Evolutionary conservation across 2,329 filamentous ascomycete genomes (phyloP).

Genomic region (Davidsoniella australis): DNA sequence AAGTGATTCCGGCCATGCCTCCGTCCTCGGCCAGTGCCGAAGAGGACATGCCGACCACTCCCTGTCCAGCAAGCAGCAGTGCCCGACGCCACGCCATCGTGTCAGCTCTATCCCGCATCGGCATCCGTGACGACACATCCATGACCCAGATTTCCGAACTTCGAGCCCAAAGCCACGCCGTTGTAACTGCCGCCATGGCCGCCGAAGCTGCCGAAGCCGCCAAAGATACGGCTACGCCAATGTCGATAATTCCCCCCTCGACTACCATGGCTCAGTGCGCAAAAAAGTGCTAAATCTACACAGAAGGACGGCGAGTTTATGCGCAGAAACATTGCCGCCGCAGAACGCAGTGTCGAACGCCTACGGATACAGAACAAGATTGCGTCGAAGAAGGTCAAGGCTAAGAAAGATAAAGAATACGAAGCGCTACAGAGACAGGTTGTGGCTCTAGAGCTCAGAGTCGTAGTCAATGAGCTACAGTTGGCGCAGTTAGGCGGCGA

Average conservation of each 20-base stretch:
- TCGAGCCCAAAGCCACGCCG: too few species aligned
- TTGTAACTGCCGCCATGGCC: too few species aligned
- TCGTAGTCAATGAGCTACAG: background rate
- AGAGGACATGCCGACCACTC: background rate
- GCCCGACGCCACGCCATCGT: background rate
- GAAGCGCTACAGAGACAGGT: background rate
- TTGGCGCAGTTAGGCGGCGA: background rate
- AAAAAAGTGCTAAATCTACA: too few species aligned
- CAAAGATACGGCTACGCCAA: background rate
- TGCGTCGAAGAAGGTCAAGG: background rate
- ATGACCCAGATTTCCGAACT: background rate
- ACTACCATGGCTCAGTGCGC: too few species aligned
- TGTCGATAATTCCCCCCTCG: background rate
- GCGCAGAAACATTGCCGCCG: too few species aligned
- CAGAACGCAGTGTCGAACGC: too few species aligned
- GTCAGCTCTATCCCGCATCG: background rate
- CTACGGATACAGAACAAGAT: background rate
- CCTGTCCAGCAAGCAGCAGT: too few species aligned
- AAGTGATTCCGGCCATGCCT: background rate
- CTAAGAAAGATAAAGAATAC: background rate
- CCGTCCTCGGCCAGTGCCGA: background rate
- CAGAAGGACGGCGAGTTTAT: too few species aligned
- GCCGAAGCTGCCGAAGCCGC: too few species aligned
- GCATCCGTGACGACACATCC: background rate
- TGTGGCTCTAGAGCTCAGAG: conserved; percentile 6